Base-by-base conservation (phyloP, 2,329 filamentous ascomycete genomes). In the Tolypocladium sp. region DNA sequence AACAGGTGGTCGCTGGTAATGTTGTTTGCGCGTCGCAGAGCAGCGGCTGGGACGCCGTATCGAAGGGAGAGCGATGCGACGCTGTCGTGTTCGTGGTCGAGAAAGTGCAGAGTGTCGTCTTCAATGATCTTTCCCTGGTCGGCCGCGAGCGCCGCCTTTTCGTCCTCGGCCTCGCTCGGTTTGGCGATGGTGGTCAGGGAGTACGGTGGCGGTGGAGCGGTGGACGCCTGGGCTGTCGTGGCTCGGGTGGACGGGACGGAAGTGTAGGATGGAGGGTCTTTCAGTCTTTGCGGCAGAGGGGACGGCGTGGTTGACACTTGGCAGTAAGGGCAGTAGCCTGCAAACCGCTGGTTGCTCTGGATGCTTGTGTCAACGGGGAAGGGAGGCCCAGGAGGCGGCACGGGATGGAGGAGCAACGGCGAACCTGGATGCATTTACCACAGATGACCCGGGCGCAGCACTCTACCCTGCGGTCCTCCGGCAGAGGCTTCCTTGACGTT, bases 381-480 rank as follows among this genome's bases (percentile, higher is more conserved):
- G 51, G 13, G 12, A 40, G 17, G 17, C n/a, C n/a, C 25, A 7
- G 5, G n/a, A 54, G 10, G 46, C 15, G 40, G 20, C 7, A 25
- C 30, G 49, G 33, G 25, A 41, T 15, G 9, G 46, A 20, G 25
- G 15, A 33, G 51, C 17, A 25, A 22, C 17, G 58, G 74, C 79
- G 55, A 70, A 84, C 86, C 69, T 82, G 75, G 66, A 90, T 82
- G 73, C 90, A 93, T 61, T 77, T 77, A 20, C 84, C 83, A 73
- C 90, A 94, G 67, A 93, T 89, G 44, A 85, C 77, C 58, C 90
- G 82, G 52, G 76, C 77, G 71, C 90, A 93, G 71, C 90, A 93
- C 40, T 80, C 79, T 37, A 91, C 77, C 61, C 79, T 76, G 57
- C 88, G 82, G 67, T 87, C 82, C 55, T 79, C 76, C 33, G 82